Evolutionary conservation across 1,284 basidiomycete genomes (phyloP).

Genomic region (Athelia psychrophila): DNA sequence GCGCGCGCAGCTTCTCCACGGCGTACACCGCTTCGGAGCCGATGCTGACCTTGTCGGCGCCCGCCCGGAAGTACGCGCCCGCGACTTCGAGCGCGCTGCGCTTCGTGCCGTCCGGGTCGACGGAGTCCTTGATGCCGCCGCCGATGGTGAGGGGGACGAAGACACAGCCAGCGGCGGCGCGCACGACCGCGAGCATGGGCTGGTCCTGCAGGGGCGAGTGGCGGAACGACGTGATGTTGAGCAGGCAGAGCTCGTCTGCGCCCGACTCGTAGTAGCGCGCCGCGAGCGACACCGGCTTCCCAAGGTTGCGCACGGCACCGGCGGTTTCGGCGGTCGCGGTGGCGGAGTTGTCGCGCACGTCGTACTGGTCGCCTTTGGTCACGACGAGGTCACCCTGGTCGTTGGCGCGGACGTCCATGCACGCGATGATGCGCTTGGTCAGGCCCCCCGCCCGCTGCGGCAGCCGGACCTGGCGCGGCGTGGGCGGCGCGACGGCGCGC

Average conservation of each 20-base stretch:
- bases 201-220: conserved; percentile 94
- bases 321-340: conserved; percentile 40
- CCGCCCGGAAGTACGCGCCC: conserved; percentile 93
- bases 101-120: conserved; percentile 92
- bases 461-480: conserved; percentile 29
- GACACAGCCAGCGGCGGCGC: conserved; percentile 84
- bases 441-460: conserved; percentile 58
- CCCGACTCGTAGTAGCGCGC: conserved; percentile 85
- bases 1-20: conserved; percentile 77
- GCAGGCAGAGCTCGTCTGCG: conserved; percentile 95
- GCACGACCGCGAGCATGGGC: conserved; percentile 96
- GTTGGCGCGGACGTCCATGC: conserved; percentile 97
- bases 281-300: conserved; percentile 94
- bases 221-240: conserved; percentile 99
- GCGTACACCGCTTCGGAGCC: conserved; percentile 95
- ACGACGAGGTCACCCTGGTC: conserved; percentile 97
- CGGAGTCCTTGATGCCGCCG: conserved; percentile 95
- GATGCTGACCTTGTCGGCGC: conserved; percentile 98
- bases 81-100: conserved; percentile 92
- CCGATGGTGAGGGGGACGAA: conserved; percentile 99
- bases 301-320: conserved; percentile 93
- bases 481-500: conserved; percentile 27
- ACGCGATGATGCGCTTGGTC: conserved; percentile 95
- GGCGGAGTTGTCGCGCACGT: conserved; percentile 83
- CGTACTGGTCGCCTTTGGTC: conserved; percentile 99